A percentile compares a stretch with the other conserved stretches of the same genome.
Conservation (phyloP, 2,329 filamentous ascomycete species). For the Aspergillus neotritici region DNA sequence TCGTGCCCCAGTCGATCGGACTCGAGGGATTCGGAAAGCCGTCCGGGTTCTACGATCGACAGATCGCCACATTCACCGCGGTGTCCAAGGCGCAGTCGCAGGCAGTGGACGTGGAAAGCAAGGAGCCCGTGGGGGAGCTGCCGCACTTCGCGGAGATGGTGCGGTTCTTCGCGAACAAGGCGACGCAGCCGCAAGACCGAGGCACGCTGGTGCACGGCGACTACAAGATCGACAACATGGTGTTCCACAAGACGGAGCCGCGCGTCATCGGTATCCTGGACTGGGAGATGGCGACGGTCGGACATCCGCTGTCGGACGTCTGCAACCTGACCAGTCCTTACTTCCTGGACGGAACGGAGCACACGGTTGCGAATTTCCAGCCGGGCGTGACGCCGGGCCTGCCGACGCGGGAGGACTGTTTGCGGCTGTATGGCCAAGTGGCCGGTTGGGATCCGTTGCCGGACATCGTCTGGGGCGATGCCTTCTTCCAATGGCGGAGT, state of each 20-base stretch:
- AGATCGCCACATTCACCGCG: slow-evolving; percentile 74
- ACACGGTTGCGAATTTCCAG: slow-evolving; percentile 49
- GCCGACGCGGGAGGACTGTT: slow-evolving; percentile 53
- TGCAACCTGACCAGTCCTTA: slow-evolving; percentile 62
- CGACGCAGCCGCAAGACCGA: slow-evolving; percentile 68
- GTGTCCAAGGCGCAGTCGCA: slow-evolving; percentile 74
- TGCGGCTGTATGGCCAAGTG: slow-evolving; percentile 62
- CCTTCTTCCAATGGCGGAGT: slow-evolving; percentile 56
- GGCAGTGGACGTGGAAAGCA: slow-evolving; percentile 70
- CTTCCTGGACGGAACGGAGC: slow-evolving; percentile 30
- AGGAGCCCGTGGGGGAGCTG: slow-evolving; percentile 69
- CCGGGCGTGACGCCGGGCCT: slow-evolving; percentile 62
- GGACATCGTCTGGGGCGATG: slow-evolving; percentile 57
- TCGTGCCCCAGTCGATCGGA: slow-evolving; percentile 61
- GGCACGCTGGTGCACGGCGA: slow-evolving; percentile 84
- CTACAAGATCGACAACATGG: slow-evolving; percentile 89
- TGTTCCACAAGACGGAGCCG: slow-evolving; percentile 84
- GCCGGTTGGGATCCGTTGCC: slow-evolving; percentile 65
- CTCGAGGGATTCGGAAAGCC: slow-evolving; percentile 68
- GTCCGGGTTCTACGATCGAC: slow-evolving; percentile 75
- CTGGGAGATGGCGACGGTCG: slow-evolving; percentile 98
- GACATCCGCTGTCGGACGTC: slow-evolving; percentile 89
- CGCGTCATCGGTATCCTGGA: slow-evolving; percentile 89
- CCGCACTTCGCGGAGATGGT: slow-evolving; percentile 79
- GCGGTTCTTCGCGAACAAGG: slow-evolving; percentile 65